These are phyloP conservation scores for Microsporum ferrugineum DNA, from an alignment of 2,329 filamentous ascomycete genomes.

Conservation along the genomic window DNA sequence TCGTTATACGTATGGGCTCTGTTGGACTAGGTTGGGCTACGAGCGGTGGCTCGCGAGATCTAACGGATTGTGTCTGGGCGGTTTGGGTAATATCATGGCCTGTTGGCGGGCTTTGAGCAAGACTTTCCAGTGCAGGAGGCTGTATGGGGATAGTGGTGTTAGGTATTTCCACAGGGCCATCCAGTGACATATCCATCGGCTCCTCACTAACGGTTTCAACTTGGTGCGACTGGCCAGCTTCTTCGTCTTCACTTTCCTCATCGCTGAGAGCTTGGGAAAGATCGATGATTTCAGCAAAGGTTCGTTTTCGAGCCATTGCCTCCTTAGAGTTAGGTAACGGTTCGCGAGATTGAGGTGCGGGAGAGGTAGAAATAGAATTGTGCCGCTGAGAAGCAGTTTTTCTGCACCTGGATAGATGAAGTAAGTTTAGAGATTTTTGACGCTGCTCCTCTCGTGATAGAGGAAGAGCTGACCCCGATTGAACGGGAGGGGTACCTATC, in stretches of 20 bases:
- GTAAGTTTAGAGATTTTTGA: conserved; percentile 2
- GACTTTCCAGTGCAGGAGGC: background rate
- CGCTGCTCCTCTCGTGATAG: background rate
- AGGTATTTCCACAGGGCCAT: background rate
- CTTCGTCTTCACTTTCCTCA: conserved; percentile 25
- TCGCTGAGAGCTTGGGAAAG: conserved; percentile 37
- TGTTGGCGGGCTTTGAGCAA: background rate
- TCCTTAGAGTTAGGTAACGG: conserved; percentile 36
- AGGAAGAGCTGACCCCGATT: background rate
- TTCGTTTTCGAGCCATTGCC: conserved; percentile 45
- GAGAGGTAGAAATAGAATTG: background rate
- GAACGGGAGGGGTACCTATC: background rate
- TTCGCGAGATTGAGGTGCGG: conserved; percentile 2
- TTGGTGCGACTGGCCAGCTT: conserved; percentile 19
- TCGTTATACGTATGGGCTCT: background rate
- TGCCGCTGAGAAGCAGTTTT: background rate
- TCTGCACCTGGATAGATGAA: background rate
- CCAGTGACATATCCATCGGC: background rate
- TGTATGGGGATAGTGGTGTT: background rate
- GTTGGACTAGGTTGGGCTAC: background rate
- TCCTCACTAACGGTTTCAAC: conserved; percentile 5
- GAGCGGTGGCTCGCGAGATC: background rate
- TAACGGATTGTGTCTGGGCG: background rate
- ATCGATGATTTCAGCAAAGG: conserved; percentile 44
- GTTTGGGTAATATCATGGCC: conserved; percentile 12